Percentiles rank a stretch among this genome's conserved stretches.
Conservation (phyloP, 2,329 filamentous ascomycete genomes). For the Aspergillus proliferans region DNA sequence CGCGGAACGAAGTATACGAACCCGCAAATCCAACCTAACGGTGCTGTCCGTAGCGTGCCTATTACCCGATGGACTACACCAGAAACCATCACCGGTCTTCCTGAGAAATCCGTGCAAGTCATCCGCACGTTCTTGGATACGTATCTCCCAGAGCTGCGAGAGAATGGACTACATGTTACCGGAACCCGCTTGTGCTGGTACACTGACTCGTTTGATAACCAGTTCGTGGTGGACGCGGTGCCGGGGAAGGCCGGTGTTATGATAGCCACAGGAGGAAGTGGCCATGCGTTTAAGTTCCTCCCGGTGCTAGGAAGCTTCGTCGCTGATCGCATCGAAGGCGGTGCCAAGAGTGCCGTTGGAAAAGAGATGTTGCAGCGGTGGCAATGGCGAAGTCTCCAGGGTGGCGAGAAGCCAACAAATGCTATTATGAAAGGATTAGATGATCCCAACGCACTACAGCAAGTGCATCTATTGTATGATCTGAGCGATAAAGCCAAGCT, state of each 20-base stretch:
- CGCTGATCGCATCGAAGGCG: slow-evolving; percentile 45
- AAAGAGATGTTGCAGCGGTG: slow-evolving; percentile 12
- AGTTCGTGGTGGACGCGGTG: slow-evolving; percentile 51
- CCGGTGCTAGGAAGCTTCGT: slow-evolving; percentile 53
- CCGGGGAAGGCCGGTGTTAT: slow-evolving; percentile 48
- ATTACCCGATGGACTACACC: slow-evolving; percentile 31
- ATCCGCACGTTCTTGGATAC: slow-evolving; percentile 31
- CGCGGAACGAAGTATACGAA: slow-evolving; percentile 49
- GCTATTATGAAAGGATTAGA: neutral
- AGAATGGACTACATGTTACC: slow-evolving; percentile 32
- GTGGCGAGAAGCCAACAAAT: neutral
- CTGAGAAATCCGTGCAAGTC: slow-evolving; percentile 20
- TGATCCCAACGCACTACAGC: neutral
- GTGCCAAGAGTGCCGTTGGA: slow-evolving; percentile 16
- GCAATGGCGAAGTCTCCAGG: slow-evolving; percentile 15
- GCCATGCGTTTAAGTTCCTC: slow-evolving; percentile 58
- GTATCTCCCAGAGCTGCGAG: slow-evolving; percentile 40
- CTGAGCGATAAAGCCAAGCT: slow-evolving; percentile 15
- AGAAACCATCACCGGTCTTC: slow-evolving; percentile 15
- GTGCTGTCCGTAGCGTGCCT: slow-evolving; percentile 35
- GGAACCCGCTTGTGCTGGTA: slow-evolving; percentile 51
- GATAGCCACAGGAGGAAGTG: slow-evolving; percentile 56
- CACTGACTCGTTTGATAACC: slow-evolving; percentile 50
- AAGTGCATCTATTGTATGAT: slow-evolving; percentile 53
- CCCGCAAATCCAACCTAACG: slow-evolving; percentile 31